Conservation (phyloP, 257 asterid species). For the Fraxinus anomala region DNA sequence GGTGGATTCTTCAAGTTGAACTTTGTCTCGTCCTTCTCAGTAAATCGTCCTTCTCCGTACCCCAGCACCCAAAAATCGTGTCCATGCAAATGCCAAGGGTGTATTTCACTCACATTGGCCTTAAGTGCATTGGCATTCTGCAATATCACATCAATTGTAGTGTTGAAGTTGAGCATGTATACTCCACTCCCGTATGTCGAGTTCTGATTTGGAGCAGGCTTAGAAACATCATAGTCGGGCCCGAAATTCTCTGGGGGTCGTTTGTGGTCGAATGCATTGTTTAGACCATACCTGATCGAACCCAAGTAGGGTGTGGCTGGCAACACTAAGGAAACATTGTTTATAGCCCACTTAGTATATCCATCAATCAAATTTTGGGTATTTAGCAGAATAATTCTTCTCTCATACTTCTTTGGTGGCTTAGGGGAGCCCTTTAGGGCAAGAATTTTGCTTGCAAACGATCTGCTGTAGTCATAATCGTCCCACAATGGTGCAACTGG, state of each 20-base stretch:
- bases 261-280: slow-evolving; percentile 39
- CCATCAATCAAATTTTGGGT: slow-evolving; percentile 70
- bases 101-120: slow-evolving; percentile 64
- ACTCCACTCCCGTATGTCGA: slow-evolving; percentile 59
- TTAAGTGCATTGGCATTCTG: slow-evolving; percentile 71
- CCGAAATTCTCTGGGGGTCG: slow-evolving; percentile 49
- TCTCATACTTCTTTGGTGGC: slow-evolving; percentile 47
- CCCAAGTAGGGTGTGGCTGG: slow-evolving; percentile 79
- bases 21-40: slow-evolving; percentile 35
- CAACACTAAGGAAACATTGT: slow-evolving; percentile 61
- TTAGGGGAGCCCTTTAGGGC: slow-evolving; percentile 43
- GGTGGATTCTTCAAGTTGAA: slow-evolving; percentile 75
- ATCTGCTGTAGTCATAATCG: slow-evolving; percentile 56
- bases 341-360: slow-evolving; percentile 67
- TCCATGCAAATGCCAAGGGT: slow-evolving; percentile 93
- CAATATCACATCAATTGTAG: slow-evolving; percentile 63
- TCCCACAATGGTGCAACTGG: slow-evolving; percentile 69
- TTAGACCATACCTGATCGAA: slow-evolving; percentile 43
- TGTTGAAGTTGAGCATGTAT: slow-evolving; percentile 50
- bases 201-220: slow-evolving; percentile 56
- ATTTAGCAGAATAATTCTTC: slow-evolving; percentile 53
- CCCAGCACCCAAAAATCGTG: slow-evolving; percentile 85
- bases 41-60: slow-evolving; percentile 69
- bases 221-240: slow-evolving; percentile 44
- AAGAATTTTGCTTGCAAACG: slow-evolving; percentile 44